phyloP scores from a whole-genome alignment of 108 stramenopile species.

The Conticribra guillardii region DNA sequence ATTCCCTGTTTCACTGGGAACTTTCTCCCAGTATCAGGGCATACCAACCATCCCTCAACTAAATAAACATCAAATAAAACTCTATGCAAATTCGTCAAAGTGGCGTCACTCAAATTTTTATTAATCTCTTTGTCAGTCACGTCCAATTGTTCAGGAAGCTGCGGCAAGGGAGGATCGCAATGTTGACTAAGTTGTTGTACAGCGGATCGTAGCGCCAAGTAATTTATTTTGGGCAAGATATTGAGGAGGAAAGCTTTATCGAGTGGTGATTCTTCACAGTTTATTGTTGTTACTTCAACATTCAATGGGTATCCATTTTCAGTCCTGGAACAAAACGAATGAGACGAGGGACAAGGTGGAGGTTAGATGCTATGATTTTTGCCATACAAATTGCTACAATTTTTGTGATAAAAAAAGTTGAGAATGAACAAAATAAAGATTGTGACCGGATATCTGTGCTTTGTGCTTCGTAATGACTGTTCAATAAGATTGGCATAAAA shows the following conservation, averaged over 20 bases:
- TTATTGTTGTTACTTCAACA: constrained; percentile 63
- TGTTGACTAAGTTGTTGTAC: constrained; percentile 52
- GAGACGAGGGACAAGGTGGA: constrained; percentile 1
- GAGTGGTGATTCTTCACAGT: constrained; percentile 68
- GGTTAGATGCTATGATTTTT: not conserved
- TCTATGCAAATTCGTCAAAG: constrained; percentile 61
- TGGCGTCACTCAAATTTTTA: constrained; percentile 34
- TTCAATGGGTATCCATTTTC: constrained; percentile 83
- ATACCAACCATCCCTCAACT: constrained; percentile 86
- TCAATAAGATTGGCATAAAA: not conserved
- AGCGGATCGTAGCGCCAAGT: constrained; percentile 58
- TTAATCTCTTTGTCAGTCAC: constrained; percentile 37
- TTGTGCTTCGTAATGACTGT: not conserved
- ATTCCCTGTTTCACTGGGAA: constrained; percentile 94
- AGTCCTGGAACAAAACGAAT: constrained; percentile 49
- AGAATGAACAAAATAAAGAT: not conserved
- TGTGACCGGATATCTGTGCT: no score
- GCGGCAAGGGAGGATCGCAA: constrained; percentile 53
- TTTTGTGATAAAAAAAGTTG: not conserved
- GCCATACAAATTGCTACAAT: not conserved
- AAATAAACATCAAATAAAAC: constrained; percentile 90
- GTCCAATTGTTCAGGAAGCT: constrained; percentile 50
- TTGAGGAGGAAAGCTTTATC: constrained; percentile 67
- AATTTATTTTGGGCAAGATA: constrained; percentile 74
- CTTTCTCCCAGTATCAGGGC: constrained; percentile 90